These are phyloP conservation scores for Myriosclerotinia curreyana DNA, from an alignment of 2,329 filamentous ascomycete genomes.

Conservation along the genomic window DNA sequence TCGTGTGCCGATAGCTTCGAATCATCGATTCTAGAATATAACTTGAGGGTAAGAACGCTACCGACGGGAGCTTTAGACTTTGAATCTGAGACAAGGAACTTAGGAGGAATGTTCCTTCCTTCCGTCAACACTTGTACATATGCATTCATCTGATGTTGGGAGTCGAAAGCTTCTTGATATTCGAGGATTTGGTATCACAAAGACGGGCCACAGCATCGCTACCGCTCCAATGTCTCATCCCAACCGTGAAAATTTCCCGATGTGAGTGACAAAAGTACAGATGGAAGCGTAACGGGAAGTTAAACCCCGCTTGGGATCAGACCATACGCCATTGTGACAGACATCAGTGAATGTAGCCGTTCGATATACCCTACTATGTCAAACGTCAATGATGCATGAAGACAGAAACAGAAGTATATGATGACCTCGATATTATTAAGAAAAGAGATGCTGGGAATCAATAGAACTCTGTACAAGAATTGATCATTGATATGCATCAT, in stretches of 20 bases:
- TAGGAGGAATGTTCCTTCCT: slow-evolving; percentile 22
- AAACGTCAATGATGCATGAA: slow-evolving; percentile 18
- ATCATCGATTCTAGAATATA: neutral
- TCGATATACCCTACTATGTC: slow-evolving; percentile 13
- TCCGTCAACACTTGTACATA: slow-evolving; percentile 6
- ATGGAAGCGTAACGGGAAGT: slow-evolving; percentile 10
- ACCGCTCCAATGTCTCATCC: slow-evolving; percentile 21
- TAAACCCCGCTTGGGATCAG: slow-evolving; percentile 20
- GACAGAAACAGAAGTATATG: slow-evolving; percentile 14
- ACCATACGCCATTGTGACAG: slow-evolving; percentile 10
- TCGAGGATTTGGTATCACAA: slow-evolving; percentile 13
- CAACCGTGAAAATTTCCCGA: slow-evolving; percentile 20
- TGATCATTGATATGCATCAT: slow-evolving; percentile 17
- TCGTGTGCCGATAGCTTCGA: slow-evolving; percentile 8
- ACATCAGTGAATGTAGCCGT: slow-evolving; percentile 13
- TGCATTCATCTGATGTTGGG: neutral
- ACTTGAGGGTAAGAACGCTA: slow-evolving; percentile 19
- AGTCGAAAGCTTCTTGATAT: neutral
- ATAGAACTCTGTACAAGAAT: slow-evolving; percentile 3
- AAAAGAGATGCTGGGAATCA: neutral
- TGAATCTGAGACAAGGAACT: slow-evolving; percentile 19
- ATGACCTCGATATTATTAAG: neutral
- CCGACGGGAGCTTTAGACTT: slow-evolving; percentile 13
- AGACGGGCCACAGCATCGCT: slow-evolving; percentile 18
- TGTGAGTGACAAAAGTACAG: slow-evolving; percentile 11